Conservation (phyloP, 331 rosid genomes). For the Ulmus americana region DNA sequence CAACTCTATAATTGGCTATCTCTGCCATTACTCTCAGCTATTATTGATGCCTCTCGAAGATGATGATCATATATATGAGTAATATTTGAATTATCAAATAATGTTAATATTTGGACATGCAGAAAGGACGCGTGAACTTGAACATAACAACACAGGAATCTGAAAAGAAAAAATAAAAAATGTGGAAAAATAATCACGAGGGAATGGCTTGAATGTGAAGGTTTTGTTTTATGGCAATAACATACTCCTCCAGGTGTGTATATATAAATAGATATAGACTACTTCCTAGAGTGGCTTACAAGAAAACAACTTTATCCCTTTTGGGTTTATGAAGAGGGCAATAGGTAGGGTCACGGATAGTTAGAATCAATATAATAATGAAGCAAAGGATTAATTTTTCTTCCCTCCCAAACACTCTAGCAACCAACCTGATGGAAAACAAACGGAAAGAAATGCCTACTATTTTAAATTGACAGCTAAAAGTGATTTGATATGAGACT, state of each 20-base stretch:
- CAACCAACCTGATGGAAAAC: background rate
- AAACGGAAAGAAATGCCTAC: background rate
- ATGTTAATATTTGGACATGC: background rate
- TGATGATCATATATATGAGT: background rate
- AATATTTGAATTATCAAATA: background rate
- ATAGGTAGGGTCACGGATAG: constrained; percentile 23
- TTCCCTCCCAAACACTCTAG: background rate
- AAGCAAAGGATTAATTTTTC: background rate
- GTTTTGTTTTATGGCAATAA: constrained; percentile 24
- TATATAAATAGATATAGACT: constrained; percentile 17
- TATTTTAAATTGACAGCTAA: constrained; percentile 32
- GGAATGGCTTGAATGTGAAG: constrained; percentile 41
- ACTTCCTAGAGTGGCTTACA: constrained; percentile 65
- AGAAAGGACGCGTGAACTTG: background rate
- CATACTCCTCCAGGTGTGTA: constrained; percentile 27
- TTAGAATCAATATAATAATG: background rate
- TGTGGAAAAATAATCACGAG: constrained; percentile 8
- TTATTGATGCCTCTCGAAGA: constrained; percentile 13
- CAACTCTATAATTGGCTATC: constrained; percentile 34
- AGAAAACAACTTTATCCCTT: constrained; percentile 56
- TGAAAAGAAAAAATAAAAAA: constrained; percentile 16
- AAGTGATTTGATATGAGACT: background rate
- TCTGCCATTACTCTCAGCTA: constrained; percentile 37
- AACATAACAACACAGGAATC: constrained; percentile 15
- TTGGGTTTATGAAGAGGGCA: constrained; percentile 8